Evolutionary conservation across 306 rosid genomes (phyloP), one percentile per base, ranked within the genome.

Genomic region (Dryas alaskensis): DNA sequence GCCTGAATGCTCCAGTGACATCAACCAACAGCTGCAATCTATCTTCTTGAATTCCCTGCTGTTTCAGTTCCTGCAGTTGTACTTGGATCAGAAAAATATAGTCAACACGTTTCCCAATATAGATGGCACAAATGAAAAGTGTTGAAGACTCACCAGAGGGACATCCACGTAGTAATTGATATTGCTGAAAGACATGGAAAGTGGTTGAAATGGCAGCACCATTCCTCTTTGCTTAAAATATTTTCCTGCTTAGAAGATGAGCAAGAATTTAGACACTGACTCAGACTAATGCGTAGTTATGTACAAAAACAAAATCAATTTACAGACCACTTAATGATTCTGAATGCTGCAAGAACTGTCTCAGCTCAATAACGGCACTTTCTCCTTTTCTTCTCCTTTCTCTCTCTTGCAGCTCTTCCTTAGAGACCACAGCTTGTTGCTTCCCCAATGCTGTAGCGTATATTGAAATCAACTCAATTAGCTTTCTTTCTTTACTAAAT

Each of bases 121-220:
- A 67, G 69, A 47, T 71, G 49, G 17, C 13, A 4, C 8, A 39
- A 58, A 73, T 9, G 39, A 62, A 71, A 58, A 43, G 67, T 53
- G 67, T n/a, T 73, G 55, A 79, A 63, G 70, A 76, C 87, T 39
- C 84, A 92, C 99, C 97, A 84, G 70, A 73, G 99, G 99, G 76
- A 95, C 83, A 72, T 95, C 98, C 55, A 95, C 98, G 19, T 87
- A 92, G 87, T 95, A 95, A 75, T 87, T 95, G 82, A 95, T 81
- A 76, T 92, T 90, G 70, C 98, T 86, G 95, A 95, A 95, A 76
- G 92, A 83, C 99, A 95, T 87, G 46, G 90, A 86, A 55, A 95
- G 96, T 76, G 86, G 98, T 86, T 92, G 99, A 84, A 95, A 95
- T 72, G 99, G 99, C 68, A 95, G 98, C 78, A 92, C 98, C 99